Base-by-base conservation (phyloP, 225 moss, liverwort and hornwort genomes). In the Ulota crispa region DNA sequence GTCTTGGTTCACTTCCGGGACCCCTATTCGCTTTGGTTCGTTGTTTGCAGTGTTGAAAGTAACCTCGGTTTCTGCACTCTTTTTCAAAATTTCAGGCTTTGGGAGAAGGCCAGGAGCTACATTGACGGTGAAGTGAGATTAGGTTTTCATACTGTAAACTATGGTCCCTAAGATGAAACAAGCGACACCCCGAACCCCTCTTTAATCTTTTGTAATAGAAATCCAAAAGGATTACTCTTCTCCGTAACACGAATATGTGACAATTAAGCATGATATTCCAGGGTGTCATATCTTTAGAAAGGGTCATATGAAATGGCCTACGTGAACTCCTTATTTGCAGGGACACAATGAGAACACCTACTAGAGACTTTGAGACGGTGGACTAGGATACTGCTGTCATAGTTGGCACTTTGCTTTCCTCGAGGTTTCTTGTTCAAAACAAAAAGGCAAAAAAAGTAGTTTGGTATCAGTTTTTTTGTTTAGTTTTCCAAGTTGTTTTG, bases 1-100 rank as follows among this genome's bases (percentile, higher is more conserved):
- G 97, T 91, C 68, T 55, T 8, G 34, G 4, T 50, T 28, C 71
- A 39, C 61, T 41, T 50, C 23, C 10, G 24, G 2, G 52, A 43
- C 18, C 18, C 19, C 12, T 32, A 13, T 14, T 14, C 28, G 23
- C 39, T 42, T 27, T 20, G 24, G 64, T 68, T 27, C 30, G 47
- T 32, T 9, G 5, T 50, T 50, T 64, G 20, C 34, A 70, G 71
- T 30, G 69, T 23, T 10, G 50, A 2, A 37, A 67, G 5, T 7
- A 21, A 57, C 30, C 42, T 11, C 21, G 27, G 21, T 39, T 42
- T 15, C 21, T 78, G 23, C 9, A 18, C 30, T 42, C 28, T 11
- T 4, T 52, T 45, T 13, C 4, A 12, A 43, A 20, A 11, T 3
- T 28, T 41, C 11, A 14, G 28, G 28, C 56, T 52, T 41, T 56